Conservation (phyloP, 1,139 yeast genomes). For the Kodamaea sp. region DNA sequence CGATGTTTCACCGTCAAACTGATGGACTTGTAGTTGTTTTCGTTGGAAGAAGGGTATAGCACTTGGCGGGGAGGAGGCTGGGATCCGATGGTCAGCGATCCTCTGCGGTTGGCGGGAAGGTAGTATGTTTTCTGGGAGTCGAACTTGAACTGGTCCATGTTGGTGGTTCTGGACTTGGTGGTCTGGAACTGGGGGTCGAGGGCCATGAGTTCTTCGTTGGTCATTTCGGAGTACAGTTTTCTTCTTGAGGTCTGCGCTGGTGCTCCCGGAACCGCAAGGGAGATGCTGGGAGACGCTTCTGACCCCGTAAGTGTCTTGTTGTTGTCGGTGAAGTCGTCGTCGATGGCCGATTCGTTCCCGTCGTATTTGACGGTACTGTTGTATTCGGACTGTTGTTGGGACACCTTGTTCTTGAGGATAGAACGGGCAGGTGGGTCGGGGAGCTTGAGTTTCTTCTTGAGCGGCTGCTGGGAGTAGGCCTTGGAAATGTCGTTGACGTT, state of each 20-base stretch:
- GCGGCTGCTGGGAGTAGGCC: constrained; percentile 15
- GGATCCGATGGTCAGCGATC: constrained; percentile 4
- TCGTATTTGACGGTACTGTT: constrained; percentile 7
- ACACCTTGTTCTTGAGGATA: constrained; percentile 42
- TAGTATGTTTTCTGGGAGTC: constrained; percentile 42
- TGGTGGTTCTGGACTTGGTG: constrained; percentile 32
- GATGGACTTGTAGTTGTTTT: constrained; percentile 43
- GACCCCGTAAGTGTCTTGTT: constrained; percentile 11
- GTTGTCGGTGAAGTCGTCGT: constrained; percentile 15
- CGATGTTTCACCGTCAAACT: constrained; percentile 41
- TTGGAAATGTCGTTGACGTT: constrained; percentile 17
- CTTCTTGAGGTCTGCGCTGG: constrained; percentile 27
- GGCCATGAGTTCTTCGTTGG: constrained; percentile 61
- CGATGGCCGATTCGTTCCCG: too few relatives aligned
- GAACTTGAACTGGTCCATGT: constrained; percentile 42
- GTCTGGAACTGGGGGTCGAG: constrained; percentile 56
- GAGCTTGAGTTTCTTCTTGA: constrained; percentile 18
- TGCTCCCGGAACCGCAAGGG: constrained; percentile 2
- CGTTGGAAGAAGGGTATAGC: constrained; percentile 37
- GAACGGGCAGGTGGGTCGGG: constrained; percentile 42
- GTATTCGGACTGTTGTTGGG: constrained; percentile 23
- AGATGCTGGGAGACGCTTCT: constrained; percentile 7
- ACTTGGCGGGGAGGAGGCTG: constrained; percentile 11
- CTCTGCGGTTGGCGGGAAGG: constrained; percentile 13
- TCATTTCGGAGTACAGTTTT: constrained; percentile 63